Evolutionary conservation across 768 basidiomycete genomes (phyloP).

Genomic region (Cystobasidium tubakii): DNA sequence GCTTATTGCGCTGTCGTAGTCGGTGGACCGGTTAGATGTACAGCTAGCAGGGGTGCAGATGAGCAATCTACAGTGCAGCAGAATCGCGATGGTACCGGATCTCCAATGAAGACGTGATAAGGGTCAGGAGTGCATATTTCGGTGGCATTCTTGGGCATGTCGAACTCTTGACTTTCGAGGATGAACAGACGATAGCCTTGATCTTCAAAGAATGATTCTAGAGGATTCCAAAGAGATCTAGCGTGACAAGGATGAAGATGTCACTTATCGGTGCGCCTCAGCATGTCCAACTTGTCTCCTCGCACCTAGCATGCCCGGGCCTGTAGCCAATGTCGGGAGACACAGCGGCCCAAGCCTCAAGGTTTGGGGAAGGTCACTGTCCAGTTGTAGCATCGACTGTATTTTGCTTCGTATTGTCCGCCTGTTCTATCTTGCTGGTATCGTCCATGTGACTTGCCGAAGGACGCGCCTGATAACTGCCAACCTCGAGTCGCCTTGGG

Average conservation of each 20-base stretch:
- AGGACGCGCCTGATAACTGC: too few relatives aligned
- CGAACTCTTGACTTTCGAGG: not conserved
- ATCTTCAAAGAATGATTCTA: not conserved
- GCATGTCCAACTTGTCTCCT: too few relatives aligned
- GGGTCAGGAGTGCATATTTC: not conserved
- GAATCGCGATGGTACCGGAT: not conserved
- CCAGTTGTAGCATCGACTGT: too few relatives aligned
- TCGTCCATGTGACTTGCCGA: too few relatives aligned
- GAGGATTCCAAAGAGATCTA: not conserved
- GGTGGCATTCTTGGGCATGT: not conserved
- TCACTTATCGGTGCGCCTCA: too few relatives aligned
- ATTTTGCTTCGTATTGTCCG: too few relatives aligned
- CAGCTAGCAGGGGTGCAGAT: not conserved
- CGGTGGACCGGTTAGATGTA: not conserved
- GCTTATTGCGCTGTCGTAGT: not conserved
- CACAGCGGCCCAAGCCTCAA: too few relatives aligned
- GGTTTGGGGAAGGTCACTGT: too few relatives aligned
- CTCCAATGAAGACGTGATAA: not conserved
- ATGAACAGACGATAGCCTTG: not conserved
- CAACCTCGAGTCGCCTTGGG: too few relatives aligned
- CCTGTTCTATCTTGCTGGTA: too few relatives aligned
- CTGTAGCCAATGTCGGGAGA: too few relatives aligned
- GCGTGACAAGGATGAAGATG: not conserved
- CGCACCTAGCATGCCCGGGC: too few relatives aligned
- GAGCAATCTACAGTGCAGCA: not conserved